phyloP scores from a whole-genome alignment of 805 yeast genomes.

The Metschnikowia picachoensis region DNA sequence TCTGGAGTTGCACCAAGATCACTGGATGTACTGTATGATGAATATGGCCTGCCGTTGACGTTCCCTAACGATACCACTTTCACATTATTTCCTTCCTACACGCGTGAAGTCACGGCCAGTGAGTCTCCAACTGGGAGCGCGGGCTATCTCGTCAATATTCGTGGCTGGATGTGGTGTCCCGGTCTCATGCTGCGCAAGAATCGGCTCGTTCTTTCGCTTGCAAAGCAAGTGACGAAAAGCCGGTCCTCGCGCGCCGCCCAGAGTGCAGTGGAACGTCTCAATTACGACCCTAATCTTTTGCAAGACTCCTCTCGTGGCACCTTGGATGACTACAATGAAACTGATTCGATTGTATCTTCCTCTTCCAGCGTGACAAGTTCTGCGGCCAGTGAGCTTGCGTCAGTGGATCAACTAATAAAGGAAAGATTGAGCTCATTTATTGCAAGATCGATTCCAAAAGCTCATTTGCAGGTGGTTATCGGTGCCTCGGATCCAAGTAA shows the following conservation, averaged over 20 bases:
- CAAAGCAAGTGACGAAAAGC: slow-evolving; percentile 58
- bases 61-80: slow-evolving; percentile 59
- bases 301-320: slow-evolving; percentile 4
- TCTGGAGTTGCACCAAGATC: slow-evolving; percentile 37
- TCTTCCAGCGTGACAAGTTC: slow-evolving; percentile 7
- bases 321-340: slow-evolving; percentile 7
- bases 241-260: slow-evolving; percentile 19
- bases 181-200: slow-evolving; percentile 72
- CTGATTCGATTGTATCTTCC: slow-evolving; percentile 12
- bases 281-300: slow-evolving; percentile 9
- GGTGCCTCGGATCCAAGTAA: slow-evolving; percentile 42
- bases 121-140: slow-evolving; percentile 9
- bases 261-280: slow-evolving; percentile 15
- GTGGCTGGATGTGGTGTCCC: slow-evolving; percentile 71
- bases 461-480: slow-evolving; percentile 51
- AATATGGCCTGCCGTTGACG: slow-evolving; percentile 16
- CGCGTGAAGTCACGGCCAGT: slow-evolving; percentile 22
- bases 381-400: slow-evolving; percentile 3
- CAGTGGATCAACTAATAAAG: slow-evolving; percentile 47
- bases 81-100: slow-evolving; percentile 42
- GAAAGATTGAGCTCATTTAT: slow-evolving; percentile 69
- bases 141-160: slow-evolving; percentile 55
- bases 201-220: slow-evolving; percentile 60
- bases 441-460: slow-evolving; percentile 58
- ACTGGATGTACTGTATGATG: slow-evolving; percentile 16